These are phyloP conservation scores for Flaveria trinervia DNA, from an alignment of 129 eudicot genomes.

Conservation along the genomic window DNA sequence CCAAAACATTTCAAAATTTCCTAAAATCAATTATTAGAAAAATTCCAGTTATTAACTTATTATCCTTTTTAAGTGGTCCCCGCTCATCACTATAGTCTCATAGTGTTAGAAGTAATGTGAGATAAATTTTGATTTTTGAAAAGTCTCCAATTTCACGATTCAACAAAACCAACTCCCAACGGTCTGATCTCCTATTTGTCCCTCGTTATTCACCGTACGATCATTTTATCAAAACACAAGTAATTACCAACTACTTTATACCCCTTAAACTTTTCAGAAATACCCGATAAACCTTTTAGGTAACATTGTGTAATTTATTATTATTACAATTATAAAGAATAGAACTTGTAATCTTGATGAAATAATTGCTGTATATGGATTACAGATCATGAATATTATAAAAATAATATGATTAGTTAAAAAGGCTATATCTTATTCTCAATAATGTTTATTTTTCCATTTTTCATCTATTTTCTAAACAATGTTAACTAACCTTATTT, in stretches of 20 bases:
- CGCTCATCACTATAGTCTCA: neutral
- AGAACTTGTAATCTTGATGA: too few species aligned
- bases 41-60: too few species aligned
- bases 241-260: constrained; percentile 16
- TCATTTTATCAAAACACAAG: constrained; percentile 3
- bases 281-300: neutral
- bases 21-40: too few species aligned
- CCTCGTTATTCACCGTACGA: constrained; percentile 42
- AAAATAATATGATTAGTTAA: too few species aligned
- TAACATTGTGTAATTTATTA: neutral
- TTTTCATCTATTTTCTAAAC: too few species aligned
- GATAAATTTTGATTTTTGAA: constrained; percentile 10
- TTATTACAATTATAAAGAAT: neutral
- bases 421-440: too few species aligned
- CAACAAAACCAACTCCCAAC: constrained; percentile 59
- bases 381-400: too few species aligned
- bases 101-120: constrained; percentile 10
- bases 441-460: too few species aligned
- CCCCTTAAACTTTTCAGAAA: constrained; percentile 17
- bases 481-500: too few species aligned
- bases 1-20: too few species aligned
- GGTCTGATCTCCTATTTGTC: constrained; percentile 47
- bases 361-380: too few species aligned
- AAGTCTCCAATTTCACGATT: constrained; percentile 34
- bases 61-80: too few species aligned